Percentiles rank a stretch among this genome's conserved stretches.
Conservation (phyloP, 805 yeast species). For the Yamadazyma tumulicola region DNA sequence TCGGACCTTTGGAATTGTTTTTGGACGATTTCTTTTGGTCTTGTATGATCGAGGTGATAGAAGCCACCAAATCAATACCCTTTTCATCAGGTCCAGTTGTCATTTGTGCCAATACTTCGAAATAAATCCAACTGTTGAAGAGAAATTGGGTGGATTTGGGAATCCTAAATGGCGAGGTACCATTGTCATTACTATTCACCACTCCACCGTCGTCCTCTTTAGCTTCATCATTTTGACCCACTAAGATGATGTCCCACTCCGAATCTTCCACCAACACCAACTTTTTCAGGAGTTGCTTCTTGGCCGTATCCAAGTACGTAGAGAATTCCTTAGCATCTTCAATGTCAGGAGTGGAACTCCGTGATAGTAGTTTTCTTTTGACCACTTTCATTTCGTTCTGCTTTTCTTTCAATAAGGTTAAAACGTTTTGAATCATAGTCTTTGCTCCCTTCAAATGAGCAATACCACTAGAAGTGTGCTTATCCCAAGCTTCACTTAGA, state of each 20-base stretch:
- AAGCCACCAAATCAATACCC: slow-evolving; percentile 40
- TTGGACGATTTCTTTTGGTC: slow-evolving; percentile 14
- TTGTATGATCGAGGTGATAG: slow-evolving; percentile 30
- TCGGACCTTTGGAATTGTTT: slow-evolving; percentile 6
- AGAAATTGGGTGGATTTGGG: slow-evolving; percentile 49
- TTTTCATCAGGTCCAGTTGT: slow-evolving; percentile 50
- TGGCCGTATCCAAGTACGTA: slow-evolving; percentile 4
- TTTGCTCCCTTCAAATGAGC: slow-evolving; percentile 68
- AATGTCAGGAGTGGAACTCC: slow-evolving; percentile 7
- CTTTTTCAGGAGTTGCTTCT: slow-evolving; percentile 15
- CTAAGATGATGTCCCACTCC: slow-evolving; percentile 31
- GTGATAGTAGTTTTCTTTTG: slow-evolving; percentile 11
- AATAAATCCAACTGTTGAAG: slow-evolving; percentile 64
- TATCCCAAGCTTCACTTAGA: slow-evolving; percentile 66
- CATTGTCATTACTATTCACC: background rate
- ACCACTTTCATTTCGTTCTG: slow-evolving; percentile 13
- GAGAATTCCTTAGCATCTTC: slow-evolving; percentile 9
- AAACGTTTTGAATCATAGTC: slow-evolving; percentile 52
- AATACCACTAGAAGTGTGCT: slow-evolving; percentile 63
- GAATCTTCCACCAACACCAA: slow-evolving; percentile 28
- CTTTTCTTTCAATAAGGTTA: slow-evolving; percentile 24
- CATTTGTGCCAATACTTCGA: slow-evolving; percentile 65
- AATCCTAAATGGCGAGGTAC: slow-evolving; percentile 13
- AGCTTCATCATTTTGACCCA: slow-evolving; percentile 8
- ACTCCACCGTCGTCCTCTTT: slow-evolving; percentile 4